Base-by-base conservation (phyloP, 371 early-diverging fungal genomes). In the Zopfochytrium polystomum region DNA sequence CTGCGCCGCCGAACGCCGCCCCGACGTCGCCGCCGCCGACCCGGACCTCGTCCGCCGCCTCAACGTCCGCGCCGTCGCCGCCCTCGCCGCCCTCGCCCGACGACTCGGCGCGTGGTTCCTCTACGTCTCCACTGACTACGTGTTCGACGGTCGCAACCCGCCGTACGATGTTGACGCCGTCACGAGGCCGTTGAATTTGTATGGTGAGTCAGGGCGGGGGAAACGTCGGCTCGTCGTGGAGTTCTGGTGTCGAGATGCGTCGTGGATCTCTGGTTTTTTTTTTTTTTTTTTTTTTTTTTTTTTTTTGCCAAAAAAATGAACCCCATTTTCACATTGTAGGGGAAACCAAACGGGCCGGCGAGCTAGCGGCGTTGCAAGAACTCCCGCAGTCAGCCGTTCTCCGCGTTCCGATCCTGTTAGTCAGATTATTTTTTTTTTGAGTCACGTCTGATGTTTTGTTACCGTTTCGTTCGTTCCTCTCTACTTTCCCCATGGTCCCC, bases 51-150 rank as follows among this genome's bases (percentile, higher is more conserved):
- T 38, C 11, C 58, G 52, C 33, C 5, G 75, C 80, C 73, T 93
- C 38, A 93, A 92, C 65, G 87, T 85, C 3, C 70, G 78, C 43
- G 80, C 83, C 9, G 80, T 90, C 3, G 78, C 72, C 15, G 43
- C 62, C 11, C 70, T 92, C 26, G 90, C 87, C 1, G 65, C 55
- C 25, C 55, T 80, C 20, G 78, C 84, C 45, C 75, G 79, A 29
- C 55, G 67, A 9, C 59, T 67, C 6, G 76, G 74, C 5, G 76
- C 84, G 26, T 73, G 80, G 66, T 63, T 92, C 47, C 75, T 90
- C 20, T 91, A 91, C 67, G 85, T 93, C 22, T 91, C 91, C n/a
- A 89, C 94, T 0, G 93, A 93, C 71, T 92, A 92, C 65, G 93
- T 93, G 11, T 93, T 92, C 77, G 93, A 93, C 59, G 94, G 94